A percentile compares a stretch with the other conserved stretches of the same genome.
Conservation (phyloP, 345 rosid genomes). For the Arabidopsis arenosa region DNA sequence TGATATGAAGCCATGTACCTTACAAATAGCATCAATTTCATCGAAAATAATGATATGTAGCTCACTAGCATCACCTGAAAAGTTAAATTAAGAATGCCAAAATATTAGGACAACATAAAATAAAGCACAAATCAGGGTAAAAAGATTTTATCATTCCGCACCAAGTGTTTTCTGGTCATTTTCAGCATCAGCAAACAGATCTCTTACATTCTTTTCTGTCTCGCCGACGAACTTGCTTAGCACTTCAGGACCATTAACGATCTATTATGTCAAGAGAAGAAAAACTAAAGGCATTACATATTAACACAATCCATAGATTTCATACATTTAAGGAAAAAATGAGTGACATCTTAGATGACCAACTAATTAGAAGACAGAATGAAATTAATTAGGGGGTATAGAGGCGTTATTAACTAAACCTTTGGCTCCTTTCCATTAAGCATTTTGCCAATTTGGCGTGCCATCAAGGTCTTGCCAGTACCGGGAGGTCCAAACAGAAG, state of each 20-base stretch:
- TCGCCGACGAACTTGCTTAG: constrained; percentile 94
- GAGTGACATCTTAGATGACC: not conserved
- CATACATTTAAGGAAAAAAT: too few species aligned
- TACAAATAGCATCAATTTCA: constrained; percentile 97
- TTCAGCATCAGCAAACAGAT: constrained; percentile 94
- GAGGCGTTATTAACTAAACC: constrained; percentile 45
- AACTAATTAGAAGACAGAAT: too few species aligned
- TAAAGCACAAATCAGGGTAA: constrained; percentile 18
- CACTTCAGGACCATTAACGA: constrained; percentile 95
- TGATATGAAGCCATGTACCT: constrained; percentile 52
- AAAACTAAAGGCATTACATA: too few species aligned
- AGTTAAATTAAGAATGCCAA: not conserved
- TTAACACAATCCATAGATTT: too few species aligned
- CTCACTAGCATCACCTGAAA: constrained; percentile 87
- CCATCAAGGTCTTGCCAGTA: constrained; percentile 93
- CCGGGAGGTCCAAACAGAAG: constrained; percentile 98
- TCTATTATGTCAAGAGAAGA: constrained; percentile 49
- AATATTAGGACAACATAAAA: constrained; percentile 4
- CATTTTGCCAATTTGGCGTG: constrained; percentile 96
- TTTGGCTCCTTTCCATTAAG: constrained; percentile 92
- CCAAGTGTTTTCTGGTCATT: constrained; percentile 77
- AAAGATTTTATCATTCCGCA: constrained; percentile 40
- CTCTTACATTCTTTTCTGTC: constrained; percentile 91
- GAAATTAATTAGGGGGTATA: too few species aligned
- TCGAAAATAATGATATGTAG: constrained; percentile 92